Evolutionary conservation across 2,329 filamentous ascomycete genomes (phyloP), one percentile per base, ranked within the genome.

Genomic region (Rhytidhysteron rufulum): DNA sequence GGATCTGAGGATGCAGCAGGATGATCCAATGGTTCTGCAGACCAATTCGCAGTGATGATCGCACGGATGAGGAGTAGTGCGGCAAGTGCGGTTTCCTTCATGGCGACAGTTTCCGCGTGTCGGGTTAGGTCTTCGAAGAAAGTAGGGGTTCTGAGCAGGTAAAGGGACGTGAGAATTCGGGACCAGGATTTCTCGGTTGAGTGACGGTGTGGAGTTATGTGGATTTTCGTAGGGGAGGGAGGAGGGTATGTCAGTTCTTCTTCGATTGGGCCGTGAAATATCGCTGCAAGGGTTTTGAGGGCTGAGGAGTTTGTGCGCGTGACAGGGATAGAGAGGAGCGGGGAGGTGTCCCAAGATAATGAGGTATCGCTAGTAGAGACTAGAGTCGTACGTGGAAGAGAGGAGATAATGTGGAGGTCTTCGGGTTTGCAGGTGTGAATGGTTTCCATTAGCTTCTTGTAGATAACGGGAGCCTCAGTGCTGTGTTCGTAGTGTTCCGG

Each of bases 321-420:
- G 2, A 73, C 72, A 11, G 77, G 75, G 29, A 82, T 57, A 15
- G 71, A 59, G 13, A 74, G 62, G 4, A 81, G 50, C 3, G 77
- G 30, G 32, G 55, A 55, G 3, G 60, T 56, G 21, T 58, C 52
- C 58, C 60, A 63, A 5, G 50, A 45, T 13, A 59, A 68, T 45
- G 65, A 57, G 43, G 61, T 51, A 41, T 66, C 38, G 5, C 56
- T 59, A 6, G 63, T 64, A 19, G 75, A 71, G 3, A 80, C 52
- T 1, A 82, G 64, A 24, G 74, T 59, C 10, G 71, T 67, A 9
- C 78, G 71, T 17, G 79, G 79, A 29, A 82, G 65, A 9, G 73
- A 75, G 5, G 74, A 69, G n/a, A 82, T 62, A n/a, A 82, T 66
- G 45, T 71, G 72, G 6, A 82, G 66, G 45, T 80, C 76, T 38